Evolutionary conservation across 495 filamentous ascomycete species (phyloP).

Genomic region (Neurospora sp.): DNA sequence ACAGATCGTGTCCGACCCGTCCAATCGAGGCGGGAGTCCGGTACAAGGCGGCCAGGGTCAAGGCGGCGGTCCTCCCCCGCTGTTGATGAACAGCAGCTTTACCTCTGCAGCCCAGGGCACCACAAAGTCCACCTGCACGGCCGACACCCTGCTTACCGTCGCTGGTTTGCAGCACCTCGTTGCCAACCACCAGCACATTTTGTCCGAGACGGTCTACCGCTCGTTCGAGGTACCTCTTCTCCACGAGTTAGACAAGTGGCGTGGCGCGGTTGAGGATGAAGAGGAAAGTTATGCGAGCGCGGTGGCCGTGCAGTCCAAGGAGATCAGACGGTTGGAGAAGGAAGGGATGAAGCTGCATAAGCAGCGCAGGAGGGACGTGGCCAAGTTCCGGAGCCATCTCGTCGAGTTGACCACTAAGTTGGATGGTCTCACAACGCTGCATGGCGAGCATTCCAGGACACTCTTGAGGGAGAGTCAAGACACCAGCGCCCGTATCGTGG

Average conservation of each 20-base stretch:
- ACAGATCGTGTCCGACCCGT: slow-evolving; percentile 11
- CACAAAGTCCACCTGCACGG: slow-evolving; percentile 45
- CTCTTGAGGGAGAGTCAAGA: slow-evolving; percentile 48
- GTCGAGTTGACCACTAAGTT: slow-evolving; percentile 48
- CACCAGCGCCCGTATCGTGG: slow-evolving; percentile 44
- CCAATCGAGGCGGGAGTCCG: background rate
- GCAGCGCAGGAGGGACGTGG: slow-evolving; percentile 43
- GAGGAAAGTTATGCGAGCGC: slow-evolving; percentile 46
- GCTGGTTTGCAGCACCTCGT: slow-evolving; percentile 54
- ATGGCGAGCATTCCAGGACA: slow-evolving; percentile 45
- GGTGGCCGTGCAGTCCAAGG: slow-evolving; percentile 35
- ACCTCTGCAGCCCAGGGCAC: slow-evolving; percentile 7
- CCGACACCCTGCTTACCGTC: slow-evolving; percentile 45
- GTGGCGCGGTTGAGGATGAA: slow-evolving; percentile 45
- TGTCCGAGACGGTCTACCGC: slow-evolving; percentile 52
- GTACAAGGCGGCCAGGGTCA: background rate
- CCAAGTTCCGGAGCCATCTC: slow-evolving; percentile 41
- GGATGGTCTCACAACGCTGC: slow-evolving; percentile 48
- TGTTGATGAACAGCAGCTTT: slow-evolving; percentile 33
- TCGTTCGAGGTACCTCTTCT: slow-evolving; percentile 54
- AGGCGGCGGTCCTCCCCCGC: slow-evolving; percentile 3
- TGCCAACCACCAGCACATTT: slow-evolving; percentile 55
- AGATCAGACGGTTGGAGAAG: slow-evolving; percentile 49
- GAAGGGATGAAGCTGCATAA: slow-evolving; percentile 48
- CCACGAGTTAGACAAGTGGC: slow-evolving; percentile 54